Percentiles rank a stretch among this genome's conserved stretches.
These are phyloP conservation scores for Fusarium sororula DNA, from an alignment of 2,329 filamentous ascomycete genomes.

Conservation along the genomic window DNA sequence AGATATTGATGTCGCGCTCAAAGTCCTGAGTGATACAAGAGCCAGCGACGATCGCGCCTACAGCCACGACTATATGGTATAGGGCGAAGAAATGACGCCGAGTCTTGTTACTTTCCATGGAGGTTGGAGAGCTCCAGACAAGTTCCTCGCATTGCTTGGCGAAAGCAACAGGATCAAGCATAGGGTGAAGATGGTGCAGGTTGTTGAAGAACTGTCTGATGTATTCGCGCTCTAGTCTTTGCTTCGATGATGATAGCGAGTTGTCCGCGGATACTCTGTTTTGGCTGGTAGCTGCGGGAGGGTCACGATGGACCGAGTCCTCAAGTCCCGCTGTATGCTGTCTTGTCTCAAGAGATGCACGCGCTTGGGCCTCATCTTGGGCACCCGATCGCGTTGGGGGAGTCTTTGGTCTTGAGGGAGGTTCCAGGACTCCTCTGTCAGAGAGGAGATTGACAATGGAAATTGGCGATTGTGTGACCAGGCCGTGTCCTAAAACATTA, in stretches of 20 bases:
- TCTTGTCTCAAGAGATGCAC: background rate
- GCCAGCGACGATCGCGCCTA: background rate
- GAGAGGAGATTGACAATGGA: background rate
- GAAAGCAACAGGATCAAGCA: background rate
- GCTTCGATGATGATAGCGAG: background rate
- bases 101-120: background rate
- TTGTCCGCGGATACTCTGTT: background rate
- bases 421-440: background rate
- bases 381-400: background rate
- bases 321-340: fast-evolving
- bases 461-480: background rate
- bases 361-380: background rate
- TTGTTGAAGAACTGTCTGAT: conserved; percentile 1
- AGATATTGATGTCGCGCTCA: background rate
- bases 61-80: background rate
- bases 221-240: background rate
- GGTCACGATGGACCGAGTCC: background rate
- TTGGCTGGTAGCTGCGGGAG: too few species aligned
- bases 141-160: background rate
- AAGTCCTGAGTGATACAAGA: background rate
- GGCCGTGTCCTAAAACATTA: fast-evolving
- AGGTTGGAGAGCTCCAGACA: background rate
- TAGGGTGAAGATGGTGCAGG: background rate
- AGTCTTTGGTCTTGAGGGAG: background rate
- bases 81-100: background rate